These are phyloP conservation scores for Phytophthora lateralis DNA, from an alignment of 352 stramenopile genomes.

Conservation along the genomic window DNA sequence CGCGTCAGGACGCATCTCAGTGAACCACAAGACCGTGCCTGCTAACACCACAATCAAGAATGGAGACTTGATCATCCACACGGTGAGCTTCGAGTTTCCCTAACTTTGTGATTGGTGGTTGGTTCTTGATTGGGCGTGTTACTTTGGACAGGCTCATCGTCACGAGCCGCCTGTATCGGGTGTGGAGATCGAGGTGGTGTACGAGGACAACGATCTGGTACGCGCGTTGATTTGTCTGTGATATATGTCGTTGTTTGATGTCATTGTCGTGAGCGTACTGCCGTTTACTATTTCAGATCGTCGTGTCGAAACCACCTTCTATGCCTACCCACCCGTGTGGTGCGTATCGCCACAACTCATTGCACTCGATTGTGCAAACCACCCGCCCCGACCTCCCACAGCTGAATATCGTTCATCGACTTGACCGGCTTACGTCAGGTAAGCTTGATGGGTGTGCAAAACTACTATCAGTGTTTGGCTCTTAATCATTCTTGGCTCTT, in stretches of 20 bases:
- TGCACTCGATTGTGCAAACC: conserved; percentile 84
- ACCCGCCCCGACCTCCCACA: conserved; percentile 69
- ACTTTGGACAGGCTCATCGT: conserved; percentile 84
- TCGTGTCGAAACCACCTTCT: conserved; percentile 90
- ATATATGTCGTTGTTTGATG: neutral
- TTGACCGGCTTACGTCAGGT: conserved; percentile 97
- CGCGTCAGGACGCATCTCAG: conserved; percentile 91
- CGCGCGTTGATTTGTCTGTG: neutral
- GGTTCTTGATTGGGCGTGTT: neutral
- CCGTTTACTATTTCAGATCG: conserved; percentile 48
- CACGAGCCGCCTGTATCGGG: conserved; percentile 95
- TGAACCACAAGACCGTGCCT: conserved; percentile 88
- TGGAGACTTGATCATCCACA: conserved; percentile 94
- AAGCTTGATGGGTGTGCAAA: neutral
- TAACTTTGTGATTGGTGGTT: neutral
- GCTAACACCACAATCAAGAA: conserved; percentile 89
- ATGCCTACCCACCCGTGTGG: conserved; percentile 96
- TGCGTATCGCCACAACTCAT: conserved; percentile 95
- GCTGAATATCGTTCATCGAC: conserved; percentile 93
- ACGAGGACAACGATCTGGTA: conserved; percentile 83
- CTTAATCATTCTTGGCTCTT: neutral
- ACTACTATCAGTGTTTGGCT: neutral
- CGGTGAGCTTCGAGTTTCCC: conserved; percentile 34
- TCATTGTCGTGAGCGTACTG: neutral
- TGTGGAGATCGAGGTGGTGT: conserved; percentile 77